A percentile compares a stretch with the other conserved stretches of the same genome.
phyloP scores from a whole-genome alignment of 306 rosid genomes.

The Castanea mollissima region DNA sequence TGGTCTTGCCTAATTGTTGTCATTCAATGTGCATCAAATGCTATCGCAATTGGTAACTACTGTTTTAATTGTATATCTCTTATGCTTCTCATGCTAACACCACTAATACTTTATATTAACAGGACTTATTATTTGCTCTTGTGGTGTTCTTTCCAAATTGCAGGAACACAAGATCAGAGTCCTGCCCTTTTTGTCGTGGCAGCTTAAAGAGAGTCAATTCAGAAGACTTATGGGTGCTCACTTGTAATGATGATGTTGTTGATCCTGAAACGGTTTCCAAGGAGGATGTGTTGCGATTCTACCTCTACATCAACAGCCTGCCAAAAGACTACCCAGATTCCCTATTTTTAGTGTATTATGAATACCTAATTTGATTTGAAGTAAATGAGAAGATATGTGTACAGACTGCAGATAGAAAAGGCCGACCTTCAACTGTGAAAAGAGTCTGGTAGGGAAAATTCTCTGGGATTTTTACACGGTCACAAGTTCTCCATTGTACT shows the following conservation, averaged over 20 bases:
- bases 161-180: constrained; percentile 83
- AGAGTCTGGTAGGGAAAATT: constrained; percentile 56
- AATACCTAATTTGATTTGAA: constrained; percentile 61
- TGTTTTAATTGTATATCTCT: neutral
- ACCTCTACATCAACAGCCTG: constrained; percentile 79
- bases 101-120: neutral
- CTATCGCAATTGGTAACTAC: constrained; percentile 87
- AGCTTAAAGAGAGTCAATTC: constrained; percentile 90
- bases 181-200: constrained; percentile 96
- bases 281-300: constrained; percentile 80
- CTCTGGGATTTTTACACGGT: constrained; percentile 29
- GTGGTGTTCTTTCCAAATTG: constrained; percentile 14
- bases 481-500: constrained; percentile 15
- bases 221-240: constrained; percentile 94
- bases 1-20: constrained; percentile 94
- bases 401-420: constrained; percentile 66
- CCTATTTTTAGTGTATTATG: constrained; percentile 84
- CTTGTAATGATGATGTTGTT: constrained; percentile 82
- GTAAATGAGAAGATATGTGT: constrained; percentile 43
- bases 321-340: constrained; percentile 93
- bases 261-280: constrained; percentile 78
- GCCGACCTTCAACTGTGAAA: constrained; percentile 64
- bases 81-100: neutral
- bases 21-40: constrained; percentile 97
- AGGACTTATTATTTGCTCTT: constrained; percentile 1